These are phyloP conservation scores for Ascochyta rabiei DNA, from an alignment of 2,329 filamentous ascomycete species.

Conservation along the genomic window DNA sequence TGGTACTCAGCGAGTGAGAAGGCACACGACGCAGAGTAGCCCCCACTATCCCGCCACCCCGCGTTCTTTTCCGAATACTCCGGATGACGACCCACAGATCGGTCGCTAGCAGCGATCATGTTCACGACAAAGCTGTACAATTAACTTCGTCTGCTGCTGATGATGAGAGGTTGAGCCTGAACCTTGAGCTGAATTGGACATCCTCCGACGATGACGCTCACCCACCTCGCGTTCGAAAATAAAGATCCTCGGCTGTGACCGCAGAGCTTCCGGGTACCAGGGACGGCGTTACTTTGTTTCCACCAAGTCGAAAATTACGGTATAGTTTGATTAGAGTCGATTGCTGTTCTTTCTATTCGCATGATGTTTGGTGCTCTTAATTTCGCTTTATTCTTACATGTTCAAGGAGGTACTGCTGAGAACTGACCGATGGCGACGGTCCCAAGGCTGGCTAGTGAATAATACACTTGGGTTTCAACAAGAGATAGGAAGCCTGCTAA, in stretches of 20 bases:
- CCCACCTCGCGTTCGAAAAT: neutral
- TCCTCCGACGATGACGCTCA: neutral
- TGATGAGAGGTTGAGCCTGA: neutral
- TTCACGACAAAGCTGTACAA: neutral
- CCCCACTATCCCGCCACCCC: constrained; percentile 13
- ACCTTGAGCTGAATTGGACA: neutral
- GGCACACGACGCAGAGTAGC: constrained; percentile 22
- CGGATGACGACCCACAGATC: neutral
- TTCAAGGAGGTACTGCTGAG: no score
- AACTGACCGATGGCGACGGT: no score
- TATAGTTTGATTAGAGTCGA: no score
- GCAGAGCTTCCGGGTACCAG: neutral
- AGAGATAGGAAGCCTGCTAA: no score
- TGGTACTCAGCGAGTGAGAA: constrained; percentile 27
- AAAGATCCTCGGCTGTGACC: neutral
- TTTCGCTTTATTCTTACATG: no score
- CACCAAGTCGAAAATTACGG: neutral
- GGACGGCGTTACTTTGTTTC: neutral
- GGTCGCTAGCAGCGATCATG: neutral
- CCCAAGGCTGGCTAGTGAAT: no score
- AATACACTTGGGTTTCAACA: no score
- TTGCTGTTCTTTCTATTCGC: no score
- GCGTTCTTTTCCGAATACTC: constrained; percentile 15
- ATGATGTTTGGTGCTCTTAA: no score
- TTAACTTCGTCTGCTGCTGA: neutral